Base-by-base conservation (phyloP, 805 yeast species). In the Kuraishia cidri region DNA sequence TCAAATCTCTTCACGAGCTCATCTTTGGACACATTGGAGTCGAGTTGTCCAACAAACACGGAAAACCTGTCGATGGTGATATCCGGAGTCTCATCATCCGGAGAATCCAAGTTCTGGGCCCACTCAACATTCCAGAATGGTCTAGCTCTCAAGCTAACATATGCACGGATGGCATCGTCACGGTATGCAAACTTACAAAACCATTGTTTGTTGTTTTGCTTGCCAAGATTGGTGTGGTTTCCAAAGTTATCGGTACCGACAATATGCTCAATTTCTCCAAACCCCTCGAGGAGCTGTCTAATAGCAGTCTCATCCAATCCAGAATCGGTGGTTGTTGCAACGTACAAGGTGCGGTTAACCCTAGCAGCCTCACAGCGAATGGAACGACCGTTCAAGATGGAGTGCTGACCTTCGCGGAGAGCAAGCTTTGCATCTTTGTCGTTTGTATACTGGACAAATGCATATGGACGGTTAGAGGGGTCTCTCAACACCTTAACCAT, bases 281-380 rank as follows among this genome's bases (percentile, higher is more conserved):
- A 86, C 26, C 62, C 50, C 5, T 55, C 48, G 33, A 79, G 53
- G 17, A 62, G 42, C 1, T 49, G 47, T 26, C 48, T 52, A 17
- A 82, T 56, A 5, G 58, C 53, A 4, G 39, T 32, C 29, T 45
- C 46, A 6, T 34, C 28, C 19, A 53, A 22, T 1, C 46, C 50
- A 10, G 12, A 28, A 3, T 33, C 38, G 10, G 40, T 36, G 8
- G 44, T 39, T 4, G 63, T 54, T 1, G 75, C 56, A 29, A 86
- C 52, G 49, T 73, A 82, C 26, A 90, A 60, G 10, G 97, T 88
- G 41, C 97, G 67, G 55, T 88, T 90, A 29, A 88, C 95, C 47
- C 82, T 78, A 1, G 97, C 97, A 13, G 78, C 78, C 56, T 90
- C 97, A 57, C 95, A 84, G 35, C 97, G 69, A 28, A 90, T 72